These are phyloP conservation scores for Fraxinus baroniana DNA, from an alignment of 305 asterid genomes.

Conservation along the genomic window DNA sequence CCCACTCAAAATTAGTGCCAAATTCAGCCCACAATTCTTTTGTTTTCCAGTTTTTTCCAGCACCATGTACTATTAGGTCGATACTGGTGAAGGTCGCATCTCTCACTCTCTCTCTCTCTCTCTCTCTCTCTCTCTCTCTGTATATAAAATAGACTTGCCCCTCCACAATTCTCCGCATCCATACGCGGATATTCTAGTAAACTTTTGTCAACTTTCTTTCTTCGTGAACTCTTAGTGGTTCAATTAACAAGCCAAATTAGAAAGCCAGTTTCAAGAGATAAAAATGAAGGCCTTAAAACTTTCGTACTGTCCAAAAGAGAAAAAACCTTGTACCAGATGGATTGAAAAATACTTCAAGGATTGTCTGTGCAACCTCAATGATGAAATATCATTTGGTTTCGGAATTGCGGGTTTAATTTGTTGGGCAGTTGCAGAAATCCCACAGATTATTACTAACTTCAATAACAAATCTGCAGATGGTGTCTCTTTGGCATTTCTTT, in stretches of 20 bases:
- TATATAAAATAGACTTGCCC: background rate
- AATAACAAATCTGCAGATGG: constrained; percentile 43
- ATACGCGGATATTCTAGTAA: background rate
- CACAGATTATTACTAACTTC: constrained; percentile 55
- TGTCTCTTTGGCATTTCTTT: constrained; percentile 47
- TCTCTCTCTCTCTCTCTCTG: background rate
- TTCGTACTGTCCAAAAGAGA: constrained; percentile 21
- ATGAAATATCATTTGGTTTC: constrained; percentile 44
- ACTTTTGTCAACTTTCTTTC: background rate
- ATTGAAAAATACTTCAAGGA: constrained; percentile 34
- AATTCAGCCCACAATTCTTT: too few relatives aligned
- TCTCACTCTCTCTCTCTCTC: too few relatives aligned
- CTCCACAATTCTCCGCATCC: constrained; percentile 14
- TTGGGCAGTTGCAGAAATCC: constrained; percentile 62
- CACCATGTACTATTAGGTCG: background rate
- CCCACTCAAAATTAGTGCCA: too few relatives aligned
- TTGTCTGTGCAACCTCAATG: constrained; percentile 43
- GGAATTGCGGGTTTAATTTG: constrained; percentile 43
- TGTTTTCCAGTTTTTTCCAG: too few relatives aligned
- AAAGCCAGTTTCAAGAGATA: background rate
- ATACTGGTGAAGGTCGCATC: background rate
- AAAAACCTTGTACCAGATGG: constrained; percentile 36
- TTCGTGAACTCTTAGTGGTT: background rate
- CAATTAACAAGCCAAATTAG: background rate
- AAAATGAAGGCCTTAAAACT: constrained; percentile 14